These are phyloP conservation scores for Magnolia sinica DNA, from an alignment of 164 flowering plant genomes.

Conservation along the genomic window DNA sequence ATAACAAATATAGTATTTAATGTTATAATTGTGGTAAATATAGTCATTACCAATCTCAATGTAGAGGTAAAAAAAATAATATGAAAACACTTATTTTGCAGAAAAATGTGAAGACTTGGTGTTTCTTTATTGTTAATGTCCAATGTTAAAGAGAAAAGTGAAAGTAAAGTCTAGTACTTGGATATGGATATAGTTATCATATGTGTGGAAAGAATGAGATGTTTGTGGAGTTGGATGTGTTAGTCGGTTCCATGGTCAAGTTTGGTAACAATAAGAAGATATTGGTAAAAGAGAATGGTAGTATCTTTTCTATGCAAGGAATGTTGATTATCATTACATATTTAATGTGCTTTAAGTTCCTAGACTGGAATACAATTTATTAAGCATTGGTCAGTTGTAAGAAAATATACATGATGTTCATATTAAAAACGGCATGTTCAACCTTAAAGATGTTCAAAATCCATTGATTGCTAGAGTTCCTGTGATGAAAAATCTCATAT, in stretches of 20 bases:
- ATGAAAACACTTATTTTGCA: slow-evolving; percentile 2
- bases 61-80: background rate
- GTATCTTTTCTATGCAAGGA: background rate
- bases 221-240: slow-evolving; percentile 23
- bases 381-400: slow-evolving; percentile 6
- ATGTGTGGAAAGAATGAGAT: slow-evolving; percentile 14
- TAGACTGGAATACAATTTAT: background rate
- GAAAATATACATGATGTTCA: slow-evolving; percentile 14
- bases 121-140: slow-evolving; percentile 10
- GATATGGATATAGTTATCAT: background rate
- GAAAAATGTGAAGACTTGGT: slow-evolving; percentile 6
- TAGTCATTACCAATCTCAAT: slow-evolving; percentile 18
- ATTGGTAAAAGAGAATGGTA: slow-evolving; percentile 5
- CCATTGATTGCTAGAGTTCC: slow-evolving; percentile 1
- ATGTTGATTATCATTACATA: slow-evolving; percentile 3
- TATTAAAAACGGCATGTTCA: background rate
- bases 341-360: slow-evolving; percentile 10
- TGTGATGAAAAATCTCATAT: slow-evolving; percentile 9
- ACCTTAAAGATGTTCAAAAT: background rate
- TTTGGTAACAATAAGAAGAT: slow-evolving; percentile 17
- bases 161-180: slow-evolving; percentile 14
- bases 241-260: slow-evolving; percentile 1
- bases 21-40: slow-evolving; percentile 18
- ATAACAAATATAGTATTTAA: slow-evolving; percentile 12
- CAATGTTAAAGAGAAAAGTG: background rate